These are phyloP conservation scores for Selaginella tamariscina DNA, from an alignment of 75 land plant genomes.

Conservation along the genomic window DNA sequence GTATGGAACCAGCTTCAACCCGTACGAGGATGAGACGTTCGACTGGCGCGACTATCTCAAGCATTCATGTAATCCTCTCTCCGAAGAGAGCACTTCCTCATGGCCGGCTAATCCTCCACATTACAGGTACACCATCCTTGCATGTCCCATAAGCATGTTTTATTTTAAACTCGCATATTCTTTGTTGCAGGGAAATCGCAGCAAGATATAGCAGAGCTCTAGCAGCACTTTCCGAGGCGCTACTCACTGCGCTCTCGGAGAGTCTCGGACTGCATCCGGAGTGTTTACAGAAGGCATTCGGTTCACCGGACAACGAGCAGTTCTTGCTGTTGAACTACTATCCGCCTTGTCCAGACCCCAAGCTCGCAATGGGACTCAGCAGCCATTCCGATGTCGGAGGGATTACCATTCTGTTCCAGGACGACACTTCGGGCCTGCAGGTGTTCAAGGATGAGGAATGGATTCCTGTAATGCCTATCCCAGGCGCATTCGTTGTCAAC, in stretches of 20 bases:
- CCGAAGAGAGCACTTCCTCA: slow-evolving; percentile 31
- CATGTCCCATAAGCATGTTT: not conserved
- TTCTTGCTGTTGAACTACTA: slow-evolving; percentile 56
- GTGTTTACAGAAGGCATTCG: not conserved
- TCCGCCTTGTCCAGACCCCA: slow-evolving; percentile 47
- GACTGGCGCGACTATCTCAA: slow-evolving; percentile 20
- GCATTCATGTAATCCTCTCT: slow-evolving; percentile 27
- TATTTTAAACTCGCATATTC: not conserved
- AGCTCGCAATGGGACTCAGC: slow-evolving; percentile 33
- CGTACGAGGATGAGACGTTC: not conserved
- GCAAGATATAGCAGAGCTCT: not conserved
- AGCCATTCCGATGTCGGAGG: slow-evolving; percentile 58
- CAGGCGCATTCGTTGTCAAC: slow-evolving; percentile 47
- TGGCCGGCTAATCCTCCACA: slow-evolving; percentile 22
- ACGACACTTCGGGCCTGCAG: slow-evolving; percentile 61
- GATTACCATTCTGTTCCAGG: slow-evolving; percentile 57
- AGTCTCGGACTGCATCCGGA: not conserved
- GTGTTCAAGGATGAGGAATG: slow-evolving; percentile 52
- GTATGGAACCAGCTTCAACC: slow-evolving; percentile 22
- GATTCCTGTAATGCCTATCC: slow-evolving; percentile 50
- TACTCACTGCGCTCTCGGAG: not conserved
- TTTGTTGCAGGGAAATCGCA: slow-evolving; percentile 10
- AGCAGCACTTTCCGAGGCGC: not conserved
- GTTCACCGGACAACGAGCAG: slow-evolving; percentile 1
- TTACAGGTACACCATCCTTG: not conserved